Percentiles rank a stretch among this genome's conserved stretches.
Conservation (phyloP, 805 yeast genomes). For the Candida palmyrensis region DNA sequence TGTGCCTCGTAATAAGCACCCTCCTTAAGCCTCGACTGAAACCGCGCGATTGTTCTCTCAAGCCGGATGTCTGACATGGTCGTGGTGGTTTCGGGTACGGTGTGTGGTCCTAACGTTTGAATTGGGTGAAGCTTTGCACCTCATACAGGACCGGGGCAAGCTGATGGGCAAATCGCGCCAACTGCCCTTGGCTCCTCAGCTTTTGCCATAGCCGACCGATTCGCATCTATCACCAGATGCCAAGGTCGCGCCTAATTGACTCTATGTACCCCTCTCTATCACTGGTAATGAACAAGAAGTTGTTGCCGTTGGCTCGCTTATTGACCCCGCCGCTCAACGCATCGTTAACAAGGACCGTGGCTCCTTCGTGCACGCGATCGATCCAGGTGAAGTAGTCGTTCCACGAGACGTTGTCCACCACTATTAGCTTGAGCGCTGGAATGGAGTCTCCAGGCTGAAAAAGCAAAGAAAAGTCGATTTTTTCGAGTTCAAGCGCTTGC, state of each 20-base stretch:
- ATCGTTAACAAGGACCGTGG: neutral
- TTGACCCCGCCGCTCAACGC: neutral
- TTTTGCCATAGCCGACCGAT: too few relatives aligned
- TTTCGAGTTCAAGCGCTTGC: neutral
- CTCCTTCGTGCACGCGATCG: neutral
- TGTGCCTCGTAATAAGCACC: constrained; percentile 93
- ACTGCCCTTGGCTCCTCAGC: too few relatives aligned
- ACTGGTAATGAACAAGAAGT: too few relatives aligned
- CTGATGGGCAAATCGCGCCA: too few relatives aligned
- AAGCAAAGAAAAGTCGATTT: neutral
- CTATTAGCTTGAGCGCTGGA: neutral
- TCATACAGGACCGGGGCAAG: too few relatives aligned
- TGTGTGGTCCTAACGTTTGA: too few relatives aligned
- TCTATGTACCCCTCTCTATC: too few relatives aligned
- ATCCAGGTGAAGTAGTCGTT: neutral
- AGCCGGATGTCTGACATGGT: constrained; percentile 36
- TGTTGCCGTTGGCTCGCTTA: too few relatives aligned
- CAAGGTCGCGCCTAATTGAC: too few relatives aligned
- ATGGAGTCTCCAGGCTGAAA: neutral
- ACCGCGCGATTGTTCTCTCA: constrained; percentile 57
- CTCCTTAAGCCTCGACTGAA: constrained; percentile 60
- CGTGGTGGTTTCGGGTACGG: neutral
- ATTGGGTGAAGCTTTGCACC: too few relatives aligned
- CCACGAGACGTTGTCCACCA: neutral
- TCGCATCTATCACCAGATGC: too few relatives aligned